Evolutionary conservation across 1,139 yeast genomes (phyloP), one percentile per base, ranked within the genome.

Genomic region (Zygotorulaspora mrakii): DNA sequence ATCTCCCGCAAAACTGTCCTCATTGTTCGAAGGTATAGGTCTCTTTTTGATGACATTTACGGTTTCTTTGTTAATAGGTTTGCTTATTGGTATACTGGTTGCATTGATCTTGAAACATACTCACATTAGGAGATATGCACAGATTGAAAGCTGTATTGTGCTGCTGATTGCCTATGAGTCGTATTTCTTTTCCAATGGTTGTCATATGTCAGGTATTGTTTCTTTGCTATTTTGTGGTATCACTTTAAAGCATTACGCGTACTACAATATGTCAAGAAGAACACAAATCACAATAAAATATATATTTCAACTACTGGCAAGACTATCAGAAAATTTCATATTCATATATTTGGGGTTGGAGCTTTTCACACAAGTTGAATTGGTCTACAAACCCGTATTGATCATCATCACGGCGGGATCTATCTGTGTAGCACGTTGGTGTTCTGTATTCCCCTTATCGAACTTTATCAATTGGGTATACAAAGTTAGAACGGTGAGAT

Each of bases 181-280:
- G 0, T 94, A 94, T 62, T 94, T 94, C 70, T 91, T 94, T 65
- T 89, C 97, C 35, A 94, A 91, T 60, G 99, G 98, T 31, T 94
- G 98, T 53, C 98, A 94, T 62, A 91, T 91, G 98, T 88, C 96
- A 5, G 99, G 99, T 35, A 94, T 91, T 54, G 99, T 94, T 5
- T 87, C 96, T 1, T 71, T 94, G 49, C 68, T 94, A 49, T 94
- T 94, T 67, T 91, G 97, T 62, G 98, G 98, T 39, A 89, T 94
- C 48, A 91, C 98, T 3, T 69, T 94, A 59, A 91, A 91, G 63
- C 98, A 94, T 64, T 94, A 94, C 61, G 98, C 98, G 12, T 89
- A 88, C 66, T 91, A 76, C 66, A 94, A 89, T 66, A 94, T 94
- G 99, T 87, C 96, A 3, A 75, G 97, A 65, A 74, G 97, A 57